phyloP scores from a whole-genome alignment of 2,329 filamentous ascomycete genomes.

The Claviceps humidiphila region DNA sequence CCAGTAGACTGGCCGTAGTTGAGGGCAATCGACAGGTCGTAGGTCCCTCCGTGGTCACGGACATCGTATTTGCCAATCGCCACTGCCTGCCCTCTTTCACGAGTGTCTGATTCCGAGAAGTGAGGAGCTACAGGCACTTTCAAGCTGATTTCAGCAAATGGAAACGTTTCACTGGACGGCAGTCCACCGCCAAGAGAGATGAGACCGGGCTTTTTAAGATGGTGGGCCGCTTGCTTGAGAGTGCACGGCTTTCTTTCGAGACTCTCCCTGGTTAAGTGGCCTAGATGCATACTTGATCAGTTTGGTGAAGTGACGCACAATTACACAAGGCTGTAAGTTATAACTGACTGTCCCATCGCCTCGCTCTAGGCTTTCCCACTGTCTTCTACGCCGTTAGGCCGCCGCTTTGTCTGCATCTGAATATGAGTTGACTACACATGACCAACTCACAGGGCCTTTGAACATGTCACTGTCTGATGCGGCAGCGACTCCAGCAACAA shows the following conservation, averaged over 20 bases:
- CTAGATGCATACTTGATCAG: constrained; percentile 16
- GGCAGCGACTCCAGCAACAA: constrained; percentile 65
- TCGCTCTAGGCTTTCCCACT: constrained; percentile 57
- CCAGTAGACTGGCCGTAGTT: constrained; percentile 89
- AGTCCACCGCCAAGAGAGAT: constrained; percentile 89
- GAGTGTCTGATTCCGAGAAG: constrained; percentile 58
- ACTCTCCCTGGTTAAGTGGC: constrained; percentile 50
- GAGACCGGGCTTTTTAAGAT: constrained; percentile 66
- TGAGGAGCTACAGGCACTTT: constrained; percentile 56
- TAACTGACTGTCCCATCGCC: constrained; percentile 69
- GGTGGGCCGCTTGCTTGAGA: constrained; percentile 72
- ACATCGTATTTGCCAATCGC: constrained; percentile 76
- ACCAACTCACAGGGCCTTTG: constrained; percentile 50
- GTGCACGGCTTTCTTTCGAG: constrained; percentile 48
- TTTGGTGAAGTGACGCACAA: not conserved
- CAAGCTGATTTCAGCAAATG: constrained; percentile 66
- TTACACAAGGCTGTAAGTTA: not conserved
- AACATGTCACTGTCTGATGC: constrained; percentile 70
- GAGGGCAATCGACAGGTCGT: constrained; percentile 74
- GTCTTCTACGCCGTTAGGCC: constrained; percentile 13
- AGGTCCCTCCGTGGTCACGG: constrained; percentile 36
- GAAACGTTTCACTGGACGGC: constrained; percentile 82
- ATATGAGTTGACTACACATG: not conserved
- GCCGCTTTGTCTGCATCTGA: not conserved
- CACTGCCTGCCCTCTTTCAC: constrained; percentile 44